Evolutionary conservation across 345 rosid genomes (phyloP).

Genomic region (Eucalyptus sp.): DNA sequence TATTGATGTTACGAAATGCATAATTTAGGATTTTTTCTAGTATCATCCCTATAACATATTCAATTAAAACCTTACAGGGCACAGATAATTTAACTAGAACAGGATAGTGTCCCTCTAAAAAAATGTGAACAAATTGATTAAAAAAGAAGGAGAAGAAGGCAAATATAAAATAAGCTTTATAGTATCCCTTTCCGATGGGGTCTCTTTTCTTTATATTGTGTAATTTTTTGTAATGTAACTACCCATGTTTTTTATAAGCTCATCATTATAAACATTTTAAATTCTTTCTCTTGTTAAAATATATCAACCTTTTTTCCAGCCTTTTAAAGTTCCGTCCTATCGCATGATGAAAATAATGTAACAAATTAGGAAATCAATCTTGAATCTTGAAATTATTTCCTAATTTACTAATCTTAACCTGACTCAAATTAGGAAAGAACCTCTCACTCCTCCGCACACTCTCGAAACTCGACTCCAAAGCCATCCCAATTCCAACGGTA

Average conservation of each 20-base stretch:
- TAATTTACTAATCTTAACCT: not conserved
- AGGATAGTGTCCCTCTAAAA: no score
- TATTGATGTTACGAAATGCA: no score
- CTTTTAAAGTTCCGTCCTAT: not conserved
- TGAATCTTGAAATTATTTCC: not conserved
- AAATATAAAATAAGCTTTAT: no score
- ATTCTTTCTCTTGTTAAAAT: not conserved
- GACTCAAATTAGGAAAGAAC: not conserved
- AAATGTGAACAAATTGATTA: no score
- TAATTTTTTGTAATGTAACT: not conserved
- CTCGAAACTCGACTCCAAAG: not conserved
- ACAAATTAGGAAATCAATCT: not conserved
- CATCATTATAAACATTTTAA: not conserved
- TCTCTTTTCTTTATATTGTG: not conserved
- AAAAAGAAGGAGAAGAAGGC: no score
- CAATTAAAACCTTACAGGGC: no score
- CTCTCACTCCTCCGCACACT: not conserved
- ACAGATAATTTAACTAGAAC: no score
- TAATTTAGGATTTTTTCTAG: no score
- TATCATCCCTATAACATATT: no score
- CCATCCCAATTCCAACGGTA: no score
- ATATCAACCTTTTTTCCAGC: not conserved
- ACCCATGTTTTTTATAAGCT: no score
- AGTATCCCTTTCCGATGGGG: not conserved
- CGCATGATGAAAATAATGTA: not conserved